Conservation (phyloP, 805 yeast genomes). For the Priceomyces carsonii region DNA sequence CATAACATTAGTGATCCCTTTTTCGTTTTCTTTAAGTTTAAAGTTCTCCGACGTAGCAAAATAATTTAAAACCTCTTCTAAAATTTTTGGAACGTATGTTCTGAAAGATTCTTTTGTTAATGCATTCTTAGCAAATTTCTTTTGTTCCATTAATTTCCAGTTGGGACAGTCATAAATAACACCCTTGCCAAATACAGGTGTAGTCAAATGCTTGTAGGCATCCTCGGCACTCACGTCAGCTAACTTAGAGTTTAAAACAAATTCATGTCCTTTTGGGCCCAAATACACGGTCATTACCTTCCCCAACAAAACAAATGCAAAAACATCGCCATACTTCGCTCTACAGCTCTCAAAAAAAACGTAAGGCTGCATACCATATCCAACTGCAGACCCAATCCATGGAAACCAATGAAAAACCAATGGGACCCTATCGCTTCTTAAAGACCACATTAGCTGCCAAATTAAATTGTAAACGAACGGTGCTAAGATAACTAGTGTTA, state of each 20-base stretch:
- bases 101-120: conserved; percentile 83
- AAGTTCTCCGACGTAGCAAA: conserved; percentile 56
- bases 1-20: conserved; percentile 68
- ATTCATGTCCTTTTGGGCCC: conserved; percentile 98
- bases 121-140: conserved; percentile 91
- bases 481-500: conserved; percentile 34
- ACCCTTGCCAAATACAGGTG: conserved; percentile 98
- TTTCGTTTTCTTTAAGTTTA: conserved; percentile 28
- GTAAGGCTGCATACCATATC: conserved; percentile 92
- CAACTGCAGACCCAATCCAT: conserved; percentile 90
- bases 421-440: conserved; percentile 83
- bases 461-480: conserved; percentile 67
- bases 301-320: conserved; percentile 87
- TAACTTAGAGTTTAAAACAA: conserved; percentile 86
- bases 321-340: conserved; percentile 86
- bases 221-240: conserved; percentile 94
- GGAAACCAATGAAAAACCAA: conserved; percentile 91
- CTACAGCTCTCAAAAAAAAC: conserved; percentile 81
- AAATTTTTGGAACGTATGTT: conserved; percentile 83
- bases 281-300: conserved; percentile 91
- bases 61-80: conserved; percentile 72
- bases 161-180: conserved; percentile 97
- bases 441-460: conserved; percentile 70
- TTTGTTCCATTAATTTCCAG: conserved; percentile 93
- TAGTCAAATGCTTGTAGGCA: conserved; percentile 93